These are phyloP conservation scores for Wickerhamia fluorescens DNA, from an alignment of 805 yeast species.

Conservation along the genomic window DNA sequence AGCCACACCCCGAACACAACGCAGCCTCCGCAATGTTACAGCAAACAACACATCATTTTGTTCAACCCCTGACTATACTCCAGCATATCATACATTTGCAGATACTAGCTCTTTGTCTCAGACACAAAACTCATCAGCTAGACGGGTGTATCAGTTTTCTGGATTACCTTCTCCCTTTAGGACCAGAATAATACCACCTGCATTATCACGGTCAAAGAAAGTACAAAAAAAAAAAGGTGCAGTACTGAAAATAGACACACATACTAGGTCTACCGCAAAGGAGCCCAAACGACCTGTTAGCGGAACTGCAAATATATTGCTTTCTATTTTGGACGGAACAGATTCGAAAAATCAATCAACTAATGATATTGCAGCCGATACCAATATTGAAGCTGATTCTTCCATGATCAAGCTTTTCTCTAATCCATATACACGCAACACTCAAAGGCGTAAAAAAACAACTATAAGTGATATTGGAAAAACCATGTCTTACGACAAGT, in stretches of 20 bases:
- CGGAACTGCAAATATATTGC: slow-evolving; percentile 30
- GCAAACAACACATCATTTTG: slow-evolving; percentile 10
- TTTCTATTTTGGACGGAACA: slow-evolving; percentile 30
- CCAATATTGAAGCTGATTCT: background rate
- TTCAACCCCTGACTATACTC: slow-evolving; percentile 32
- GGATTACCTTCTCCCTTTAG: slow-evolving; percentile 40
- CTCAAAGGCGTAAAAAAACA: slow-evolving; percentile 1
- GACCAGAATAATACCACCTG: slow-evolving; percentile 32
- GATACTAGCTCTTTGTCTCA: slow-evolving; percentile 14
- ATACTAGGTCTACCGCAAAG: background rate
- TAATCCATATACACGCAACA: slow-evolving; percentile 9
- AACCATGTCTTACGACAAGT: slow-evolving; percentile 27
- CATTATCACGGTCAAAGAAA: slow-evolving; percentile 3
- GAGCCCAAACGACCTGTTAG: slow-evolving; percentile 18
- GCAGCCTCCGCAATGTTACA: slow-evolving; percentile 7
- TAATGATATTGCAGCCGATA: slow-evolving; percentile 1
- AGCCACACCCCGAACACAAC: no score
- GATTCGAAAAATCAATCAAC: background rate
- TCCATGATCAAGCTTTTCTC: slow-evolving; percentile 5
- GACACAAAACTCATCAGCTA: slow-evolving; percentile 27
- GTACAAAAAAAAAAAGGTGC: no score
- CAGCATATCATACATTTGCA: slow-evolving; percentile 26
- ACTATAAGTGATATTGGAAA: slow-evolving; percentile 32
- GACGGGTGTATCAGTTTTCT: slow-evolving; percentile 38
- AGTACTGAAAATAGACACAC: slow-evolving; percentile 1